Base-by-base conservation (phyloP, 805 yeast genomes). In the Pichia deserticola region DNA sequence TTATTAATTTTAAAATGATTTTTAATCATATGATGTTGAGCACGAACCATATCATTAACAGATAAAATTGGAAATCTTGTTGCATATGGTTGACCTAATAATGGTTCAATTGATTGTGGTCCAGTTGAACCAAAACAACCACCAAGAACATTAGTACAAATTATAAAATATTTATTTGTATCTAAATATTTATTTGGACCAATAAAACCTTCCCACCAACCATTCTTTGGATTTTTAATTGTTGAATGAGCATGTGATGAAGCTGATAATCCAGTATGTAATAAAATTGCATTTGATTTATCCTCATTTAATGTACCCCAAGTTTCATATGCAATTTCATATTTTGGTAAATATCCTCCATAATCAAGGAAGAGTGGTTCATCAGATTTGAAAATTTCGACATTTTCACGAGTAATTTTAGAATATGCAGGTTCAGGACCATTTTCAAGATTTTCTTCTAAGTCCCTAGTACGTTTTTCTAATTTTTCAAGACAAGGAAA, bases 71-170 rank as follows among this genome's bases (percentile, higher is more conserved):
- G 97, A 65, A 90, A 90, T 36, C 89, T 71, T 0, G 97, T 89
- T 5, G 89, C 97, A 64, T 88, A 90, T 44, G 81, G 73, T 49
- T 77, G 70, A 28, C 70, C 67, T 54, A 80, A 82, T 2, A 81
- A 78, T 1, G 96, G 95, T 58, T 87, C 88, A 10, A 72, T 64
- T 0, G 93, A 81, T 2, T 92, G 81, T 1, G 97, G 97, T 0
- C 97, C 97, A 0, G 97, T 89, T 7, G 95, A 84, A 3, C 97
- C 97, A 65, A 84, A 90, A 66, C 97, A 90, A 1, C 97, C 96
- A 6, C 97, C 97, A 40, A 90, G 72, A 5, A 89, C 96, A 63
- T 90, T 90, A 1, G 97, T 86, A 67, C 97, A 90, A 7, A 90
- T 78, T 5, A 90, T 78, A 62, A 88, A 88, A 66, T 76, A 88